A percentile compares a stretch with the other conserved stretches of the same genome.
Conservation (phyloP, 2,329 filamentous ascomycete species). For the Ascochyta fabae region DNA sequence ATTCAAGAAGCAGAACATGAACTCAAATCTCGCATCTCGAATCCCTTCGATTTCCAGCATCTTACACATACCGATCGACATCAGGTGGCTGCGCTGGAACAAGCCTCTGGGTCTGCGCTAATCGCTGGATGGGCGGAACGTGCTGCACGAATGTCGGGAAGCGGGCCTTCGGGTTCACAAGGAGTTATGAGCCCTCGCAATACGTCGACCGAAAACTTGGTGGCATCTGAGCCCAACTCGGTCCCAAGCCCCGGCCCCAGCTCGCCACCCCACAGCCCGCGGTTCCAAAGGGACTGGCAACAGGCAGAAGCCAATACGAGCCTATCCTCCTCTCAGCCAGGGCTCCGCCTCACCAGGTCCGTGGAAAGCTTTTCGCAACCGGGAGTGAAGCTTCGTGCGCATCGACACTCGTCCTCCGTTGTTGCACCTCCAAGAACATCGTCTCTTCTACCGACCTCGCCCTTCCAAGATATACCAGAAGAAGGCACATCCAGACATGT, state of each 20-base stretch:
- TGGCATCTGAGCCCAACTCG: conserved; percentile 23
- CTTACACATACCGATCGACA: conserved; percentile 64
- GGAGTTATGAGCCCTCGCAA: conserved; percentile 6
- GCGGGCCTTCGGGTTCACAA: not conserved
- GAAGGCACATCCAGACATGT: conserved; percentile 8
- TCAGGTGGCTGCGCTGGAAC: conserved; percentile 61
- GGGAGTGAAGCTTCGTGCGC: conserved; percentile 50
- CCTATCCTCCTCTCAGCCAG: conserved; percentile 18
- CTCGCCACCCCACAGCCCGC: conserved; percentile 36
- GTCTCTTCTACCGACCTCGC: conserved; percentile 36
- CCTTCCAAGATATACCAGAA: conserved; percentile 31
- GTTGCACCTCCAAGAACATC: conserved; percentile 50
- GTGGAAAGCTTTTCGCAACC: conserved; percentile 65
- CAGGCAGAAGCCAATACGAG: conserved; percentile 19
- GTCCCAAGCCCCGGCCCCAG: conserved; percentile 22
- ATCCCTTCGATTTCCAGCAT: conserved; percentile 70
- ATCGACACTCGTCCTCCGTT: conserved; percentile 48
- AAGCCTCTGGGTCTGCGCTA: conserved; percentile 58
- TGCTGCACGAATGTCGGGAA: conserved; percentile 1
- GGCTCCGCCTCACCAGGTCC: conserved; percentile 42
- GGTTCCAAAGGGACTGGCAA: conserved; percentile 17
- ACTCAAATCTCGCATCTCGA: conserved; percentile 58
- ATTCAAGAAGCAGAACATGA: conserved; percentile 23
- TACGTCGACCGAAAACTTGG: conserved; percentile 5
- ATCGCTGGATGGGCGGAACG: conserved; percentile 41